phyloP scores from a whole-genome alignment of 106 monocot genomes.

The Dioscorea alata region DNA sequence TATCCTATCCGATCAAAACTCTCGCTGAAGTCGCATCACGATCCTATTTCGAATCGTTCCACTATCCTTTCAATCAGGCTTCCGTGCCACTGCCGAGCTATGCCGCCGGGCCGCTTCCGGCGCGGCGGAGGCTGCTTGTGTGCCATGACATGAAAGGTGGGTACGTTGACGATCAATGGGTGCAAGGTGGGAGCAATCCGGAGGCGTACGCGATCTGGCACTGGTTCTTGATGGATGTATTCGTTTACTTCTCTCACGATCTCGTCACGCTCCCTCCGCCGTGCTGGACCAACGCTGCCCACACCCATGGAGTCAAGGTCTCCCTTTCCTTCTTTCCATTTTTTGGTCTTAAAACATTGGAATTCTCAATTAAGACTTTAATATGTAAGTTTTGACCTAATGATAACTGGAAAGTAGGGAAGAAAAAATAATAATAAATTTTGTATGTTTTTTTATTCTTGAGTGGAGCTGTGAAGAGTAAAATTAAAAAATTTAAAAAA shows the following conservation, averaged over 20 bases:
- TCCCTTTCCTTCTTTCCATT: too few relatives aligned
- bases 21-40: slow-evolving; percentile 48
- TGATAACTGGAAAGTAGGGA: too few relatives aligned
- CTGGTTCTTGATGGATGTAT: slow-evolving; percentile 88
- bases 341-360: too few relatives aligned
- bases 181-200: slow-evolving; percentile 74
- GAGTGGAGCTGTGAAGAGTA: too few relatives aligned
- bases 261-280: slow-evolving; percentile 82
- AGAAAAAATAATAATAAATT: too few relatives aligned
- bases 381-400: too few relatives aligned
- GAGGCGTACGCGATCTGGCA: slow-evolving; percentile 89
- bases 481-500: too few relatives aligned
- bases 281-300: slow-evolving; percentile 89
- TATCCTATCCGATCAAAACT: slow-evolving; percentile 76
- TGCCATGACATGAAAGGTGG: slow-evolving; percentile 96
- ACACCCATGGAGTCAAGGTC: slow-evolving; percentile 92
- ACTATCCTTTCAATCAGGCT: slow-evolving; percentile 74
- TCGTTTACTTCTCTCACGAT: slow-evolving; percentile 93
- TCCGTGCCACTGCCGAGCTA: slow-evolving; percentile 50
- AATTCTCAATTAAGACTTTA: too few relatives aligned
- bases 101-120: slow-evolving; percentile 16
- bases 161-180: slow-evolving; percentile 72
- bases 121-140: slow-evolving; percentile 66
- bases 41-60: slow-evolving; percentile 64
- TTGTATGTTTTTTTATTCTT: too few relatives aligned